Percentiles rank a stretch among this genome's conserved stretches.
phyloP scores from a whole-genome alignment of 306 rosid species.

The Quercus alba region DNA sequence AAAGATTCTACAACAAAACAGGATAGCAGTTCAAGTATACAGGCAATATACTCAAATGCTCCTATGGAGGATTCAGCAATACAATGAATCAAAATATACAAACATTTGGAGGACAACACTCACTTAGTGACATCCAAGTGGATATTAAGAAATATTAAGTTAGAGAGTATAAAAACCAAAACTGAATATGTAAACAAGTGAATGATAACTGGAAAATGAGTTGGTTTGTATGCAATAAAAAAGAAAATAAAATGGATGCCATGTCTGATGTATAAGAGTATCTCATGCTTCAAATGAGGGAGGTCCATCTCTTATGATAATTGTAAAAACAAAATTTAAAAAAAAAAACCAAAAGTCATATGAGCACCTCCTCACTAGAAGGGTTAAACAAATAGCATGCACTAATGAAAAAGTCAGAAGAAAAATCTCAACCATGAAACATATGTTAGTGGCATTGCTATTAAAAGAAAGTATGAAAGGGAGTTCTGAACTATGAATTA shows the following conservation, averaged over 20 bases:
- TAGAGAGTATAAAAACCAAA: background rate
- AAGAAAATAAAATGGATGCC: background rate
- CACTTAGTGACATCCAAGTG: no score
- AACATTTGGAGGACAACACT: no score
- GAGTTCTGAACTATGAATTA: background rate
- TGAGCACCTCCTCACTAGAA: background rate
- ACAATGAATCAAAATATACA: no score
- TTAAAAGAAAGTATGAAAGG: background rate
- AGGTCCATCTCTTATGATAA: background rate
- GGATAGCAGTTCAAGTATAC: no score
- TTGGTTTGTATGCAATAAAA: background rate
- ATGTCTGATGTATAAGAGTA: background rate
- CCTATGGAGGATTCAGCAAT: no score
- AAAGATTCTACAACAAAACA: no score
- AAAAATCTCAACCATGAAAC: background rate
- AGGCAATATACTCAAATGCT: no score
- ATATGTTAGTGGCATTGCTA: background rate
- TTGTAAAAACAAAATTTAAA: background rate
- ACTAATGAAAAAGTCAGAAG: background rate
- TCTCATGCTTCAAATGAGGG: conserved; percentile 1
- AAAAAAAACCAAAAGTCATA: background rate
- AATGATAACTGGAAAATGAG: background rate
- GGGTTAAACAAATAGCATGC: background rate
- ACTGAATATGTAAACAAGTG: background rate
- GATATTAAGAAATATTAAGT: background rate